A percentile compares a stretch with the other conserved stretches of the same genome.
These are phyloP conservation scores for Emydomyces testavorans DNA, from an alignment of 2,329 filamentous ascomycete genomes.

Conservation along the genomic window DNA sequence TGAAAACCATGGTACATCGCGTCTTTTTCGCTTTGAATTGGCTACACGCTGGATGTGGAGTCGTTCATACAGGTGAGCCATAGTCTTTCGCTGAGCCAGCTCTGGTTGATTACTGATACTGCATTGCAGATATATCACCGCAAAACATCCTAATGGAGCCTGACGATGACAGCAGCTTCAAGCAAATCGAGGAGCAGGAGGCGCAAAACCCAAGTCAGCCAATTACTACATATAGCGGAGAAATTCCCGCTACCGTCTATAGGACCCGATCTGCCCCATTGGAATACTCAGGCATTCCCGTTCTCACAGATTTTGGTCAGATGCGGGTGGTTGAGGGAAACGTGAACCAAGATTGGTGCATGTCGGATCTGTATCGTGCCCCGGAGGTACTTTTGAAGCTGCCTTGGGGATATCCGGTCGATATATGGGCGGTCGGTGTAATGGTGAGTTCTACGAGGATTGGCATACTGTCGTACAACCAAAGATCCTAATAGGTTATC, in stretches of 20 bases:
- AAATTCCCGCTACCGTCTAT: constrained; percentile 12
- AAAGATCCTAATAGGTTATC: not conserved
- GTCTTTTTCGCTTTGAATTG: constrained; percentile 17
- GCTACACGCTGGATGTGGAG: constrained; percentile 15
- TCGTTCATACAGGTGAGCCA: constrained; percentile 3
- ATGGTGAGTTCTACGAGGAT: constrained; percentile 16
- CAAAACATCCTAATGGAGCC: constrained; percentile 14
- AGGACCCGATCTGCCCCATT: constrained; percentile 5
- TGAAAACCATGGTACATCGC: constrained; percentile 16
- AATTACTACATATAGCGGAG: constrained; percentile 3
- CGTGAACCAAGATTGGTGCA: constrained; percentile 18
- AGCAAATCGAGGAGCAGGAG: constrained; percentile 14
- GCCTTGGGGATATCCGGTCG: constrained; percentile 18
- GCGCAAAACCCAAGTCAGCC: constrained; percentile 11
- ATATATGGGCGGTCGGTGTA: constrained; percentile 23
- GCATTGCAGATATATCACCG: constrained; percentile 14
- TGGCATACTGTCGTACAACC: no score
- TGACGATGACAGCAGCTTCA: constrained; percentile 11
- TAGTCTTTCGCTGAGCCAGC: no score
- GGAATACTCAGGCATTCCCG: constrained; percentile 12
- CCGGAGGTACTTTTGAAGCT: constrained; percentile 20
- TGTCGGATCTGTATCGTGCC: constrained; percentile 21
- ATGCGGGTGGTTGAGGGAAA: constrained; percentile 8
- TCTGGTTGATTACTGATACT: not conserved
- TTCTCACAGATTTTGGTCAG: constrained; percentile 21